Evolutionary conservation across 164 flowering plant species (phyloP).

Genomic region (Kalanchoe fedtschenkoi): DNA sequence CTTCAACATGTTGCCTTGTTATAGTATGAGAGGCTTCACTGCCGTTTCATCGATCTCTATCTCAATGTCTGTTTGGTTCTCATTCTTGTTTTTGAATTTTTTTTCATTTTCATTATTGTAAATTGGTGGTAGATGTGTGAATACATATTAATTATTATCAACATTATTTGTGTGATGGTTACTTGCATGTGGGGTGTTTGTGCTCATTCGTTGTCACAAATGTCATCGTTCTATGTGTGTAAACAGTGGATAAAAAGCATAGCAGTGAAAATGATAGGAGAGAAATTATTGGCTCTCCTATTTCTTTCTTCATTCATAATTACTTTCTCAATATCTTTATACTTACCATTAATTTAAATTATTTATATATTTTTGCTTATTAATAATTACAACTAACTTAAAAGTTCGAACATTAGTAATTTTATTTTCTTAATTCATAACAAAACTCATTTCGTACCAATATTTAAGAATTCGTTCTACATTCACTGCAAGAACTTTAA

Average conservation of each 20-base stretch:
- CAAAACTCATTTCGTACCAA: too few relatives aligned
- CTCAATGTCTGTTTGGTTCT: too few relatives aligned
- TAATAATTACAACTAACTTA: too few relatives aligned
- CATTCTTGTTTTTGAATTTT: background rate
- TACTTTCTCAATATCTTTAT: background rate
- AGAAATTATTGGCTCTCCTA: background rate
- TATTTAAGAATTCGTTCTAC: too few relatives aligned
- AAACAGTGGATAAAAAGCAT: background rate
- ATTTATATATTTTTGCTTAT: background rate
- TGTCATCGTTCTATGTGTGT: background rate
- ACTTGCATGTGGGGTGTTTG: background rate
- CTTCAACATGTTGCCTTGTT: too few relatives aligned
- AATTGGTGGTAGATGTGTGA: background rate
- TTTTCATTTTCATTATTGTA: too few relatives aligned
- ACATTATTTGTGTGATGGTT: background rate
- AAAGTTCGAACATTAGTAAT: too few relatives aligned
- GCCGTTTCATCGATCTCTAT: too few relatives aligned
- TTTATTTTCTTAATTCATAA: too few relatives aligned
- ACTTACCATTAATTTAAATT: background rate
- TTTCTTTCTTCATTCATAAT: background rate
- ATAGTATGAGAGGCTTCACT: too few relatives aligned
- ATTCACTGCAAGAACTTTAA: too few relatives aligned
- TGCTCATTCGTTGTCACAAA: background rate
- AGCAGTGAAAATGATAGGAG: background rate
- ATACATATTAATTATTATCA: background rate